phyloP scores from a whole-genome alignment of 306 rosid species.

The Lagenaria siceraria region DNA sequence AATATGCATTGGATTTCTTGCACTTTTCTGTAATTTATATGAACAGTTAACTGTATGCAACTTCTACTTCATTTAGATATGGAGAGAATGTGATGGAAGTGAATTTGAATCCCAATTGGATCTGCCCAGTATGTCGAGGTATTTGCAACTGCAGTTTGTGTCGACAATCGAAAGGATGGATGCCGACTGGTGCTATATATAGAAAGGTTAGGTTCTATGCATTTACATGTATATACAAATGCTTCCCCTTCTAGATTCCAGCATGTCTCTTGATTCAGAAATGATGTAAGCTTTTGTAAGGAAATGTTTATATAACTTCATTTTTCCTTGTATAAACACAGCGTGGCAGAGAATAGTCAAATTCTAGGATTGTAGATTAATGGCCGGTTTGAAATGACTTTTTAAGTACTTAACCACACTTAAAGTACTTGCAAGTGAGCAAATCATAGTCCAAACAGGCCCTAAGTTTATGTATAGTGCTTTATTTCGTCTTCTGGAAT shows the following conservation, averaged over 20 bases:
- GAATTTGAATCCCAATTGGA: conserved; percentile 31
- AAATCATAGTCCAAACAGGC: too few relatives aligned
- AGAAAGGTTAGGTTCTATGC: conserved; percentile 35
- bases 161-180: conserved; percentile 64
- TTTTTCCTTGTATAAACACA: not conserved
- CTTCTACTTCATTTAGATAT: conserved; percentile 26
- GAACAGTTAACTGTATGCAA: conserved; percentile 2
- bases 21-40: not conserved
- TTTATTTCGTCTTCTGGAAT: not conserved
- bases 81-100: conserved; percentile 65
- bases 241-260: not conserved
- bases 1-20: not conserved
- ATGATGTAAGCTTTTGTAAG: not conserved
- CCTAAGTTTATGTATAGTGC: not conserved
- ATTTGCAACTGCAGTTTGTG: conserved; percentile 68
- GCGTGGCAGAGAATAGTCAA: not conserved
- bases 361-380: not conserved
- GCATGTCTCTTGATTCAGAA: not conserved
- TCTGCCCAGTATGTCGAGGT: conserved; percentile 58
- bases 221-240: not conserved
- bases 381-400: too few relatives aligned
- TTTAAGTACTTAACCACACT: too few relatives aligned
- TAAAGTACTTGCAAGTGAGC: too few relatives aligned
- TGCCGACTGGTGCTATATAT: conserved; percentile 53
- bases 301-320: not conserved